A percentile compares a stretch with the other conserved stretches of the same genome.
Evolutionary conservation across 352 stramenopile genomes (phyloP).

Genomic region (Phytophthora capsici): DNA sequence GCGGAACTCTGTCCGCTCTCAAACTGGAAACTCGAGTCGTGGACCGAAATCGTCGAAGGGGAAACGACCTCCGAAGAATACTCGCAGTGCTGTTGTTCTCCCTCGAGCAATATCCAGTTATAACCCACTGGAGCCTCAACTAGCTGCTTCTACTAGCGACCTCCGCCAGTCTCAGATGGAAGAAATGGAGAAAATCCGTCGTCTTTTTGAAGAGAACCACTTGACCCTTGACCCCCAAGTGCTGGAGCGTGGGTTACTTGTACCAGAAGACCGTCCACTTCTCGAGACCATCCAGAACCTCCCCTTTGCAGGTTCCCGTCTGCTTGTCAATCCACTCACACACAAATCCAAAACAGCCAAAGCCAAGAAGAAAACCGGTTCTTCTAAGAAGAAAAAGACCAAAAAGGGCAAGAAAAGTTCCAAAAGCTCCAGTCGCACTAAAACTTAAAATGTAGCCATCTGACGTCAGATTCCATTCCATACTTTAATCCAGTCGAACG

Average conservation of each 20-base stretch:
- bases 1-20: slow-evolving; percentile 10
- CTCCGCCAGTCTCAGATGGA: slow-evolving; percentile 59
- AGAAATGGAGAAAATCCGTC: slow-evolving; percentile 72
- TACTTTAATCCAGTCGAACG: slow-evolving; percentile 6
- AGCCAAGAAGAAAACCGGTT: slow-evolving; percentile 35
- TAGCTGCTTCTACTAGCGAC: slow-evolving; percentile 50
- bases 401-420: slow-evolving; percentile 46
- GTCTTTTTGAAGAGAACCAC: slow-evolving; percentile 61
- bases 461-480: slow-evolving; percentile 6
- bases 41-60: slow-evolving; percentile 15
- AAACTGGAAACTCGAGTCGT: slow-evolving; percentile 7
- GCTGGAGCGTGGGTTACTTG: slow-evolving; percentile 62
- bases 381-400: slow-evolving; percentile 58
- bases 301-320: slow-evolving; percentile 49
- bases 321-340: slow-evolving; percentile 56
- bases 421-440: slow-evolving; percentile 24
- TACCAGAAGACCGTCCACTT: slow-evolving; percentile 61
- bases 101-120: slow-evolving; percentile 1
- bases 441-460: slow-evolving; percentile 31
- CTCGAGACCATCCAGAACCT: slow-evolving; percentile 62
- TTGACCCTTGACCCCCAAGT: slow-evolving; percentile 43
- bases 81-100: slow-evolving; percentile 6
- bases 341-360: slow-evolving; percentile 27
- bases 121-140: background rate
- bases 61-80: slow-evolving; percentile 4